Percentiles rank a stretch among this genome's conserved stretches.
Conservation (phyloP, 805 yeast species). For the Cyberlindnera lachancei region DNA sequence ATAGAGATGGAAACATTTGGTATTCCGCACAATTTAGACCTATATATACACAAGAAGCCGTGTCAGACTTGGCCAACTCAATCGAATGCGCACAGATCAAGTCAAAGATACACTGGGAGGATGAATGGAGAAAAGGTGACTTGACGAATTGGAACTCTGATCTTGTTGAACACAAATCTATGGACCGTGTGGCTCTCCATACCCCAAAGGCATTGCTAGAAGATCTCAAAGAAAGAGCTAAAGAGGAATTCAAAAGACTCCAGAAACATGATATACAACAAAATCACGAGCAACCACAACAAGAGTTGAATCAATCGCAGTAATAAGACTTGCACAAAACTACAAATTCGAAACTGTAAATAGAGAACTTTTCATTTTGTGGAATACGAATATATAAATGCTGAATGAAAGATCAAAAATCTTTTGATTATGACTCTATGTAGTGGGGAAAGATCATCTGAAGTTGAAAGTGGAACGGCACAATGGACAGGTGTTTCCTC, state of each 20-base stretch:
- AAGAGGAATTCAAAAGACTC: slow-evolving; percentile 15
- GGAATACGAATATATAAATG: neutral
- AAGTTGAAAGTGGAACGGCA: slow-evolving; percentile 68
- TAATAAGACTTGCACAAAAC: no score
- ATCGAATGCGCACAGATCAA: slow-evolving; percentile 48
- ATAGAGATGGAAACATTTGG: slow-evolving; percentile 78
- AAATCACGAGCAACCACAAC: neutral
- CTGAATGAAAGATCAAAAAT: neutral
- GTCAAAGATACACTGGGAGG: slow-evolving; percentile 68
- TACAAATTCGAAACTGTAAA: no score
- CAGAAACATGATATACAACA: neutral
- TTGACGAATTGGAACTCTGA: slow-evolving; percentile 60
- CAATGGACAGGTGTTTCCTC: slow-evolving; percentile 87
- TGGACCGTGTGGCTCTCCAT: slow-evolving; percentile 49
- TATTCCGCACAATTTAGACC: slow-evolving; percentile 84
- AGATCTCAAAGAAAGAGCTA: slow-evolving; percentile 35
- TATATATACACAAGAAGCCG: slow-evolving; percentile 83
- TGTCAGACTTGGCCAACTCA: slow-evolving; percentile 69
- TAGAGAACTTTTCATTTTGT: neutral
- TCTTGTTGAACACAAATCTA: slow-evolving; percentile 50
- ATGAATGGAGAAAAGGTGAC: slow-evolving; percentile 81
- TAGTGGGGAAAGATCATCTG: slow-evolving; percentile 16
- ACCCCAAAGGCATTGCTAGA: slow-evolving; percentile 63
- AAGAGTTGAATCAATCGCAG: no score
- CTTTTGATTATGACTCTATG: no score